Base-by-base conservation (phyloP, 2,329 filamentous ascomycete genomes). In the Basipetospora sp. region DNA sequence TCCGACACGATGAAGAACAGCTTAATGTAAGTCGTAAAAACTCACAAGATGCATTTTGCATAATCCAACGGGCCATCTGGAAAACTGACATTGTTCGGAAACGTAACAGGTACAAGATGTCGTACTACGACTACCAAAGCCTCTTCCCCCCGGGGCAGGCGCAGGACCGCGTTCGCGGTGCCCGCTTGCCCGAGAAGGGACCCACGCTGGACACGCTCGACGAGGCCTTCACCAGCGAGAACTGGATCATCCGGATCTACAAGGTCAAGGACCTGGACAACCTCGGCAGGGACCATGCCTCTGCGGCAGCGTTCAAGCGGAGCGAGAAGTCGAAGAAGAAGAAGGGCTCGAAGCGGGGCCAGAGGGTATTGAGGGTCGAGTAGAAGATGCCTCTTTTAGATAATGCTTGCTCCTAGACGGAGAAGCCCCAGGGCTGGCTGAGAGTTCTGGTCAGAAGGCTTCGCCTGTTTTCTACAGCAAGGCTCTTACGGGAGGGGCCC, bases 61-160 rank as follows among this genome's bases (percentile, higher is more conserved):
- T n/a, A n/a, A n/a, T n/a, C n/a, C n/a, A n/a, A n/a, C n/a, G n/a
- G n/a, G n/a, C n/a, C n/a, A n/a, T n/a, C n/a, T n/a, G n/a, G n/a
- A n/a, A n/a, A n/a, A n/a, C n/a, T n/a, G n/a, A n/a, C n/a, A n/a
- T n/a, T n/a, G n/a, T n/a, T n/a, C n/a, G n/a, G n/a, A n/a, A n/a
- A n/a, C n/a, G n/a, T n/a, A n/a, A n/a, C 47, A 94, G 87, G 85
- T 98, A 98, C 75, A 98, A 98, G 73, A 94, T 98, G 87, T 94
- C 86, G 16, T 98, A 98, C 72, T 83, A 98, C 74, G 96, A 96
- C 71, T 98, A 83, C 69, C 74, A 88, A 60, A 65, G 71, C 33
- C 75, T 98, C 44, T 98, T 96, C 73, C 88, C 87, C 31, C 71
- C 80, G 2, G 90, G 90, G 44, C 86, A 96, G 62, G 87, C 84